phyloP scores from a whole-genome alignment of 2,329 filamentous ascomycete genomes.

The Phoma herbarum region DNA sequence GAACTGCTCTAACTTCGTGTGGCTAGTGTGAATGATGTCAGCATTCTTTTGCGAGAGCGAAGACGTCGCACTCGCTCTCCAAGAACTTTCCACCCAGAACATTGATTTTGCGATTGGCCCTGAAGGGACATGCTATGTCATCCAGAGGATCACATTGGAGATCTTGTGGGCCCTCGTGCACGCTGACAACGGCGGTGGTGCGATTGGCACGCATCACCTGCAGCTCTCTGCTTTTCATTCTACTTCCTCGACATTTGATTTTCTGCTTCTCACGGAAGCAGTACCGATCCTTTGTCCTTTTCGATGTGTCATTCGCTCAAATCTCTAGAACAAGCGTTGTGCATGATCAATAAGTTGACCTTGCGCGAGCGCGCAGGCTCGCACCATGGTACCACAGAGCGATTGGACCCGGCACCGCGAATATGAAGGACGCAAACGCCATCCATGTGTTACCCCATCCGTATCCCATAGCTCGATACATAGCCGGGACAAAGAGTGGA shows the following conservation, averaged over 20 bases:
- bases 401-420: constrained; percentile 52
- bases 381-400: constrained; percentile 58
- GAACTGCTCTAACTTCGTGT: neutral
- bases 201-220: neutral
- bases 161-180: neutral
- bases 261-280: neutral
- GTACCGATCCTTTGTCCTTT: neutral
- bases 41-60: neutral
- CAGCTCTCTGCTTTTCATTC: neutral
- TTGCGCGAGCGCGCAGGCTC: constrained; percentile 26
- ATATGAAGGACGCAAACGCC: constrained; percentile 32
- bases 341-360: constrained; percentile 1
- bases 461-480: constrained; percentile 50
- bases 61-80: constrained; percentile 3
- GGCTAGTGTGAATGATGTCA: neutral
- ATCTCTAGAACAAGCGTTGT: neutral
- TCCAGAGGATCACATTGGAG: neutral
- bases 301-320: neutral
- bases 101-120: neutral
- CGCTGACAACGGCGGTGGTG: neutral
- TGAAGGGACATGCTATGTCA: neutral
- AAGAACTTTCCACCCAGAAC: constrained; percentile 1
- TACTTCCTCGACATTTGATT: neutral
- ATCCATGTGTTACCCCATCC: constrained; percentile 50
- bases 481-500: constrained; percentile 49